Evolutionary conservation across 345 rosid genomes (phyloP).

Genomic region (Brassica incana): DNA sequence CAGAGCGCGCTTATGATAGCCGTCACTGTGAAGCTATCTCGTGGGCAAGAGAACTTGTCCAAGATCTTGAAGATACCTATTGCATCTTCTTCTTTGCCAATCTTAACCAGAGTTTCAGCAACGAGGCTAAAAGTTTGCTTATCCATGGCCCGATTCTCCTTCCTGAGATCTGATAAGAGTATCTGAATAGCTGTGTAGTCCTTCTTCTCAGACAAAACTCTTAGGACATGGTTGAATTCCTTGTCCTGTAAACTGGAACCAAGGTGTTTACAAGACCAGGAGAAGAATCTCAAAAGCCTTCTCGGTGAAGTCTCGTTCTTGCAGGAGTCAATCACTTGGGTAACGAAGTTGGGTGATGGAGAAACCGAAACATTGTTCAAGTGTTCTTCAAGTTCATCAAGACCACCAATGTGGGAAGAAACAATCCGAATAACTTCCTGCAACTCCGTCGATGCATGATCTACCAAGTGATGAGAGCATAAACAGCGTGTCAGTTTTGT

Average conservation of each 20-base stretch:
- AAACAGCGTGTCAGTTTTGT: constrained; percentile 8
- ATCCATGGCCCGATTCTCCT: constrained; percentile 60
- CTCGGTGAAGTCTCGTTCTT: constrained; percentile 61
- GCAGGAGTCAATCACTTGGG: constrained; percentile 53
- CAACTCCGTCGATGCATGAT: constrained; percentile 33
- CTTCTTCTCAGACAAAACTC: constrained; percentile 68
- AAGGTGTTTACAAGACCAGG: constrained; percentile 62
- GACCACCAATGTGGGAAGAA: constrained; percentile 63
- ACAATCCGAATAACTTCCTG: constrained; percentile 51
- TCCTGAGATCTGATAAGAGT: constrained; percentile 65
- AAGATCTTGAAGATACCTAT: constrained; percentile 83
- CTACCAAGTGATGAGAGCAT: constrained; percentile 31
- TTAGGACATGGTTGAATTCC: constrained; percentile 64
- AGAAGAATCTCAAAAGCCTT: constrained; percentile 73
- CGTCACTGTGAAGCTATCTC: constrained; percentile 53
- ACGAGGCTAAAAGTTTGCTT: constrained; percentile 58
- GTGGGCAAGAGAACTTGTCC: constrained; percentile 70
- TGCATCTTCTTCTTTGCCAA: constrained; percentile 81
- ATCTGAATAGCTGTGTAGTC: constrained; percentile 66
- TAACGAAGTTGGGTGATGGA: constrained; percentile 50
- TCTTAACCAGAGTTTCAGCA: constrained; percentile 65
- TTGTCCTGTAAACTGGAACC: constrained; percentile 46
- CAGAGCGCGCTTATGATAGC: constrained; percentile 74
- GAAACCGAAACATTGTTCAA: constrained; percentile 42
- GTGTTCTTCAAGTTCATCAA: constrained; percentile 74